Conservation (phyloP, 768 basidiomycete genomes). For the Flagelloscypha sp. region DNA sequence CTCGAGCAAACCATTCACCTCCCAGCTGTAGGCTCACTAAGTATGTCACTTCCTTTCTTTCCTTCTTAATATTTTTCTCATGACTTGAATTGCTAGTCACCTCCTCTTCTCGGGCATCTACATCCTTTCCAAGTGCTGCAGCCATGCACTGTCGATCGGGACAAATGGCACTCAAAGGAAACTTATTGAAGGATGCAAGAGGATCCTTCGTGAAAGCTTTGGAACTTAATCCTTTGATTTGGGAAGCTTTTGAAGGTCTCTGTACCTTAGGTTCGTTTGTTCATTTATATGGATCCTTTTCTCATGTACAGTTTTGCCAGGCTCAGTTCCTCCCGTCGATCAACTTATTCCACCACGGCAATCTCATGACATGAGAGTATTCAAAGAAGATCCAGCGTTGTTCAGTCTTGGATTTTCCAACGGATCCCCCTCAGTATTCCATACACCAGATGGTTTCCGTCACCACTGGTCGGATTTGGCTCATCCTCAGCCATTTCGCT, state of each 20-base stretch:
- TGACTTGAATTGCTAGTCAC: slow-evolving; percentile 24
- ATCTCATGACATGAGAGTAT: slow-evolving; percentile 42
- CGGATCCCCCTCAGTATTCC: slow-evolving; percentile 70
- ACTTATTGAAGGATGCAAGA: slow-evolving; percentile 66
- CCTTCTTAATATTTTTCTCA: slow-evolving; percentile 10
- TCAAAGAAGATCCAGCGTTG: slow-evolving; percentile 47
- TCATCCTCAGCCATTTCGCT: slow-evolving; percentile 50
- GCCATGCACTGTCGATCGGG: slow-evolving; percentile 73
- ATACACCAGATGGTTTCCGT: slow-evolving; percentile 64
- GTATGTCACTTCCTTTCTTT: slow-evolving; percentile 31
- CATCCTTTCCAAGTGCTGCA: slow-evolving; percentile 62
- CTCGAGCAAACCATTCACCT: slow-evolving; percentile 55
- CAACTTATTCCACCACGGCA: slow-evolving; percentile 62
- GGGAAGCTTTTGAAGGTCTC: slow-evolving; percentile 90
- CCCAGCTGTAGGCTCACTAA: slow-evolving; percentile 41
- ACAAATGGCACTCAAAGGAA: slow-evolving; percentile 67
- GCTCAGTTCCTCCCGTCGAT: slow-evolving; percentile 63
- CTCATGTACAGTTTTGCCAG: slow-evolving; percentile 27
- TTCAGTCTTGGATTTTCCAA: too few species aligned
- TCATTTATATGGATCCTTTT: slow-evolving; percentile 6
- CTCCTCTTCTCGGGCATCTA: slow-evolving; percentile 42
- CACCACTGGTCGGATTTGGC: slow-evolving; percentile 44
- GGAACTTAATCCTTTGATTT: slow-evolving; percentile 66
- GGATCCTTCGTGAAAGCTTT: slow-evolving; percentile 67
- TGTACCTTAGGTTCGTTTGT: slow-evolving; percentile 62